Base-by-base conservation (phyloP, 192 early-diverging fungal species). In the Backusella circina region DNA sequence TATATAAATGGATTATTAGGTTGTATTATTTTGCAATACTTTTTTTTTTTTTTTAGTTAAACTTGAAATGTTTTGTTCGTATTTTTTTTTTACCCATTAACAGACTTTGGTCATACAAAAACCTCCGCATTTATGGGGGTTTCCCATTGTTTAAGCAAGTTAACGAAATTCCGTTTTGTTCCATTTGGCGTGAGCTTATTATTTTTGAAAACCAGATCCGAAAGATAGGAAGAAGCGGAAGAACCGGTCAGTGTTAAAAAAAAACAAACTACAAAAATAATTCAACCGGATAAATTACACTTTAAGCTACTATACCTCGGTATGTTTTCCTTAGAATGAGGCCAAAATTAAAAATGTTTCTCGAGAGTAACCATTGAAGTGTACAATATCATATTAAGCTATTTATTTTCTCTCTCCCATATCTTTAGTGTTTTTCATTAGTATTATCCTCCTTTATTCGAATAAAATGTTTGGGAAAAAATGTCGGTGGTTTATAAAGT, bases 221-320 rank as follows among this genome's bases (percentile, higher is more conserved):
- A 61, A 61, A 61, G 54, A 61, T 61, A 61, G 54, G 54, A 61
- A 61, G 54, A 28, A 26, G 54, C 54, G 54, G 54, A 61, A 61
- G 54, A 61, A 4, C 54, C n/a, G 12, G 9, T 23, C 23, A 28
- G 23, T 5, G 54, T 28, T 57, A 57, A 57, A 57, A 54, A 23
- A 61, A 28, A 61, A 28, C 3, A 10, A 61, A 12, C 10, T 10
- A 57, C 8, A 57, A 57, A 28, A 57, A 15, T 57, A 57, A 57
- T 57, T 26, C 7, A 61, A 8, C 28, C 54, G 54, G 54, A 28
- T 61, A 61, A 61, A 61, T 28, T 61, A 61, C 23, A 28, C 54
- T 26, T 61, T 28, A 61, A 61, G 54, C 2, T 26, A 61, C 13
- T 13, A 5, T 61, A 61, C 23, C 54, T 61, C 54, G 54, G 54